phyloP scores from a whole-genome alignment of 2,329 filamentous ascomycete species.

The Allantophomopsis cytisporea region DNA sequence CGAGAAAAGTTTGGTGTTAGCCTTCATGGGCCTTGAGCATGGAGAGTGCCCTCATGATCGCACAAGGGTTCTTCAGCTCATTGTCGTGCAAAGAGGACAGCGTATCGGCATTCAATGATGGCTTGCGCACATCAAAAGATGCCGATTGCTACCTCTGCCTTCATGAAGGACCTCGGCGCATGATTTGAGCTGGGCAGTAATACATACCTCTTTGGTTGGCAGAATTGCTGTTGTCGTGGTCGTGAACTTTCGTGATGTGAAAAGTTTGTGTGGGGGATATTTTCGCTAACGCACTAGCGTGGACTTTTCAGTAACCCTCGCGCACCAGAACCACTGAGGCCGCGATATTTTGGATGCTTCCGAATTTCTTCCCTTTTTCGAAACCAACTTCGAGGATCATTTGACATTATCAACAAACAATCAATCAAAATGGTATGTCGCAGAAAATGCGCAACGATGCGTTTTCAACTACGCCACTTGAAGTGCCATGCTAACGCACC shows the following conservation, averaged over 20 bases:
- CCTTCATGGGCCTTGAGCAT: slow-evolving; percentile 47
- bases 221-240: slow-evolving; percentile 3
- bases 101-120: slow-evolving; percentile 33
- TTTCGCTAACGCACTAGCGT: neutral
- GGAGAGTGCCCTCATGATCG: slow-evolving; percentile 52
- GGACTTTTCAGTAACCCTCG: neutral
- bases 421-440: slow-evolving; percentile 3
- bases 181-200: slow-evolving; percentile 2
- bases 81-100: slow-evolving; percentile 43
- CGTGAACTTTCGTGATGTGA: slow-evolving; percentile 1
- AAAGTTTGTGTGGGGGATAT: slow-evolving; percentile 1
- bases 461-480: too few relatives aligned
- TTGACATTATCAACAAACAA: slow-evolving; percentile 9
- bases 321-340: slow-evolving; percentile 3
- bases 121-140: slow-evolving; percentile 12
- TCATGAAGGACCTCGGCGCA: slow-evolving; percentile 17
- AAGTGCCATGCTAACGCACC: neutral
- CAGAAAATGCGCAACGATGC: too few relatives aligned
- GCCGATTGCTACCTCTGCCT: slow-evolving; percentile 39
- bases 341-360: too few relatives aligned
- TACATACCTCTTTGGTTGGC: slow-evolving; percentile 17
- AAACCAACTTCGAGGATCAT: slow-evolving; percentile 15
- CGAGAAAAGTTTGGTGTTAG: slow-evolving; percentile 35
- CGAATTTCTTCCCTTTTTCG: too few relatives aligned
- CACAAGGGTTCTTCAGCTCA: slow-evolving; percentile 58